Base-by-base conservation (phyloP, 805 yeast genomes). In the Ogataea parapolymorpha region DNA sequence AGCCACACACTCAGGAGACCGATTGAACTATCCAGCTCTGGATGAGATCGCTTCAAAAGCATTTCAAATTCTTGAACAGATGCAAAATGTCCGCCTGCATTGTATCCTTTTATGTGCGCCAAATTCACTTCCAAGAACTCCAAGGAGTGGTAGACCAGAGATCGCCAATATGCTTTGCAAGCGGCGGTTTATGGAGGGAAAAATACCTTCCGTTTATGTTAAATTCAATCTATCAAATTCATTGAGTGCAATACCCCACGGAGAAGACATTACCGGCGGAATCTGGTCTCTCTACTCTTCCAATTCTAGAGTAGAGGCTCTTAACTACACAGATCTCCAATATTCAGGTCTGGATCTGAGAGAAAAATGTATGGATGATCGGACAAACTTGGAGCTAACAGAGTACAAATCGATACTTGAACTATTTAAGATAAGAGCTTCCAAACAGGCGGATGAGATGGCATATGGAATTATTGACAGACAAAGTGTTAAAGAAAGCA, bases 131-230 rank as follows among this genome's bases (percentile, higher is more conserved):
- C 96, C 99, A 3, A 77, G 95, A 56, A 82, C 95, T 24, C 70
- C 80, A 55, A 70, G 93, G 51, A 80, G 86, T 61, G 96, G 96
- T 16, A 82, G 96, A 7, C 71, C 87, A 15, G 98, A 93, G 53
- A 84, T 93, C 48, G 98, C 98, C 0, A 93, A 90, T 52, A 86
- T 80, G 84, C 74, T 80, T 54, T 88, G 85, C 63, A 86, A 82
- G 55, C 77, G 81, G 49, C 75, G 78, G 50, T 89, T 89, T 57
- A 69, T 80, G 30, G 84, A 80, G 49, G 98, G 98, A 2, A 70
- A 75, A n/a, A 65, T 93, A 16, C 72, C 77, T n/a, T 81, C 95
- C 0, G 81, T 77, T 20, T 90, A 79, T 62, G 88, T 89, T 39
- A 88, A 86, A 56, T 93, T 89, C 57, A 82, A 82, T 45, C 71